These are phyloP conservation scores for Celoporthe dispersa DNA, from an alignment of 2,329 filamentous ascomycete species.

Conservation along the genomic window DNA sequence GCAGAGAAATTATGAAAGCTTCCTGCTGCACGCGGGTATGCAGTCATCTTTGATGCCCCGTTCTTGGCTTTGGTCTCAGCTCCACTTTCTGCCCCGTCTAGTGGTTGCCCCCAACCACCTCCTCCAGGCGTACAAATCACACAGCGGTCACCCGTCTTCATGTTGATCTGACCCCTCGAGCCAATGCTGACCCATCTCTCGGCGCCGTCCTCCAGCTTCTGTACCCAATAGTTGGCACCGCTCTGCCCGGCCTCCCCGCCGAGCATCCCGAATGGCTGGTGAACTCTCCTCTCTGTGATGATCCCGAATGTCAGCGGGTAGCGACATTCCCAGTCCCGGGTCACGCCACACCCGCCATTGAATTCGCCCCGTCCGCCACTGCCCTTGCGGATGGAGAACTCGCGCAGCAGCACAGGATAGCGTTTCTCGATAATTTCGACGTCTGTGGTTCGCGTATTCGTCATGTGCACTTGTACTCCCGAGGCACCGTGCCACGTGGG, in stretches of 20 bases:
- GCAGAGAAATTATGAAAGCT: conserved; percentile 21
- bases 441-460: conserved; percentile 34
- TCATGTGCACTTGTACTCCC: conserved; percentile 34
- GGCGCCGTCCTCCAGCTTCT: conserved; percentile 17
- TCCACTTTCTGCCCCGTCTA: background rate
- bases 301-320: conserved; percentile 22
- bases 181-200: conserved; percentile 30
- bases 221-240: conserved; percentile 26
- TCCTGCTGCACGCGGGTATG: conserved; percentile 20
- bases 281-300: conserved; percentile 25
- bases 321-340: conserved; percentile 32
- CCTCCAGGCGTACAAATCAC: conserved; percentile 28
- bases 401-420: conserved; percentile 34
- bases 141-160: conserved; percentile 29
- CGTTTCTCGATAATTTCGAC: conserved; percentile 34
- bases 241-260: conserved; percentile 28
- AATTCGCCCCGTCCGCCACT: conserved; percentile 32
- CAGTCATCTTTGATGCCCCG: background rate
- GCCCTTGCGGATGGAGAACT: conserved; percentile 32
- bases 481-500: conserved; percentile 31
- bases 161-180: conserved; percentile 25
- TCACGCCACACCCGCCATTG: conserved; percentile 31
- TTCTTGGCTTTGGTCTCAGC: background rate
- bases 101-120: conserved; percentile 10
- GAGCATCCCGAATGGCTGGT: conserved; percentile 23